A percentile compares a stretch with the other conserved stretches of the same genome.
Evolutionary conservation across 495 filamentous ascomycete genomes (phyloP).

Genomic region (Elaphomyces granulatus): DNA sequence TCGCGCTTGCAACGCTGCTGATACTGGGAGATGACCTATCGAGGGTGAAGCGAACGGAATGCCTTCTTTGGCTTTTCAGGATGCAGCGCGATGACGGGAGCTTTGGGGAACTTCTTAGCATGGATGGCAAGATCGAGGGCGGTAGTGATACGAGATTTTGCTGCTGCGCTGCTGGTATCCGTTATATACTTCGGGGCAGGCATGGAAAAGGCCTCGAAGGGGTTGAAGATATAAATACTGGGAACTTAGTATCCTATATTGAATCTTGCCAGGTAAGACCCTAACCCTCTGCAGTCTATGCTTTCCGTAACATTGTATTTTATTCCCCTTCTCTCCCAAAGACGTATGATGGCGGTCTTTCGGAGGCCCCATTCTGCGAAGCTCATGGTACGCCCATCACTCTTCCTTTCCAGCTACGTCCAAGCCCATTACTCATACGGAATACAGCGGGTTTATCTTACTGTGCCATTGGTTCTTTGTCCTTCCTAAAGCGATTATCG

Average conservation of each 20-base stretch:
- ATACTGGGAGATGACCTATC: constrained; percentile 61
- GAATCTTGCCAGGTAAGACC: constrained; percentile 45
- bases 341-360: constrained; percentile 85
- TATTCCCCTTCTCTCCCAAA: constrained; percentile 18
- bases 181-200: constrained; percentile 62
- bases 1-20: constrained; percentile 62
- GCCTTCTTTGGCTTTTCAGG: constrained; percentile 56
- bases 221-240: constrained; percentile 61
- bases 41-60: constrained; percentile 49
- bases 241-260: constrained; percentile 55
- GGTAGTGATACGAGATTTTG: constrained; percentile 78
- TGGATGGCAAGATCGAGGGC: constrained; percentile 49
- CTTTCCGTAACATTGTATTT: background rate
- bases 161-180: constrained; percentile 63
- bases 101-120: constrained; percentile 69
- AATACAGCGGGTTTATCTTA: constrained; percentile 70
- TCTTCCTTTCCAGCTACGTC: background rate
- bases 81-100: constrained; percentile 78
- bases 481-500: constrained; percentile 42
- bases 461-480: constrained; percentile 63
- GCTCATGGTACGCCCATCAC: constrained; percentile 54
- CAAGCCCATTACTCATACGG: constrained; percentile 3
- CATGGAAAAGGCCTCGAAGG: constrained; percentile 36
- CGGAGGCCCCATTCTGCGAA: constrained; percentile 67
- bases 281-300: background rate